Percentiles rank a stretch among this genome's conserved stretches.
Conservation (phyloP, 768 basidiomycete species). For the Punctularia strigosozonata region DNA sequence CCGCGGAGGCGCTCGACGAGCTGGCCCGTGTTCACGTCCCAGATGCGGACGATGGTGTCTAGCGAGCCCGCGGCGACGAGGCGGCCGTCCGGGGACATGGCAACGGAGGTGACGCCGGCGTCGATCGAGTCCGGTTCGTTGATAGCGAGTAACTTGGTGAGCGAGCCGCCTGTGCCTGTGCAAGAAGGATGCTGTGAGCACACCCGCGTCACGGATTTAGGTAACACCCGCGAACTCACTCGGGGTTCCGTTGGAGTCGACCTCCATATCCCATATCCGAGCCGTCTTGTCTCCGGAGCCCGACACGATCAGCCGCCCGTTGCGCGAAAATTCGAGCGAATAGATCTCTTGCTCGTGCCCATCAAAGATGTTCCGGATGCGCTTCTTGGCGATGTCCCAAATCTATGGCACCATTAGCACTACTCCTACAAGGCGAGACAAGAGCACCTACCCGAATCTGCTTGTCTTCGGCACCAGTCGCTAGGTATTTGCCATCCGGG, state of each 20-base stretch:
- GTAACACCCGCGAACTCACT: too few relatives aligned
- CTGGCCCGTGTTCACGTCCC: slow-evolving; percentile 51
- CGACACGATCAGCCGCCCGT: slow-evolving; percentile 78
- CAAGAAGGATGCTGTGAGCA: too few relatives aligned
- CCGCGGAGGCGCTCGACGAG: slow-evolving; percentile 47
- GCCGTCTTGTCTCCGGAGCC: slow-evolving; percentile 74
- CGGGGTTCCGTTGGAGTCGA: slow-evolving; percentile 26
- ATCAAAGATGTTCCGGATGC: slow-evolving; percentile 70
- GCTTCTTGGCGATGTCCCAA: slow-evolving; percentile 81
- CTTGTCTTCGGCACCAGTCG: slow-evolving; percentile 84
- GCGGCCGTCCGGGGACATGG: slow-evolving; percentile 47
- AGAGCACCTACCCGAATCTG: slow-evolving; percentile 62
- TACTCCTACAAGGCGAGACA: background rate
- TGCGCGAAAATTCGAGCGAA: slow-evolving; percentile 83
- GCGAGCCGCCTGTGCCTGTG: background rate
- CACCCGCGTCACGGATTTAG: too few relatives aligned
- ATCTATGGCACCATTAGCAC: slow-evolving; percentile 36
- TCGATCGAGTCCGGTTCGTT: slow-evolving; percentile 39
- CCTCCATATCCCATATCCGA: slow-evolving; percentile 48
- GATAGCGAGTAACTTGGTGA: slow-evolving; percentile 22
- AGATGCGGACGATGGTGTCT: slow-evolving; percentile 58
- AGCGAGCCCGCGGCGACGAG: slow-evolving; percentile 49
- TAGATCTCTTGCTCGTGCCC: slow-evolving; percentile 93
- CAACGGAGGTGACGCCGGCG: slow-evolving; percentile 50
- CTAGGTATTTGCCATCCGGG: slow-evolving; percentile 59